These are phyloP conservation scores for barley (Hordeum vulgare) DNA, from an alignment of 176 grass and related monocot genomes.

Conservation along the genomic window DNA sequence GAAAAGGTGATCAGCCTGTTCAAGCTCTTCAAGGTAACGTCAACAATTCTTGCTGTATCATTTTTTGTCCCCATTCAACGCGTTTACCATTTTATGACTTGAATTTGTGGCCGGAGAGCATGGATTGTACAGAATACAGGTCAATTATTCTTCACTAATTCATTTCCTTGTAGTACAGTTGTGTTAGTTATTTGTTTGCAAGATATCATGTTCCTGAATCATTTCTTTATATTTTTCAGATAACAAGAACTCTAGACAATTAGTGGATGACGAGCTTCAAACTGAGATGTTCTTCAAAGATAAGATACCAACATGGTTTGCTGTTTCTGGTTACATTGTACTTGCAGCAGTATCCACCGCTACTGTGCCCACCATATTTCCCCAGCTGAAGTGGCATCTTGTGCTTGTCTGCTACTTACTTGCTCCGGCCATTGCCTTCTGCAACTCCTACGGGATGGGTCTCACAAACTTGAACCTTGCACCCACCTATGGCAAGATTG, in stretches of 20 bases:
- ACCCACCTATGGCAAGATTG: conserved; percentile 34
- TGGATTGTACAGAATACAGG: background rate
- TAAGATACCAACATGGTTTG: conserved; percentile 31
- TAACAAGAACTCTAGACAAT: background rate
- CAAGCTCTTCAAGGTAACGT: conserved; percentile 32
- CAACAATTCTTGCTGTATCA: background rate
- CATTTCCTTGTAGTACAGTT: background rate
- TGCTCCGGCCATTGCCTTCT: conserved; percentile 46
- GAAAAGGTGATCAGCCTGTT: background rate
- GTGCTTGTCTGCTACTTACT: conserved; percentile 37
- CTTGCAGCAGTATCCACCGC: conserved; percentile 26
- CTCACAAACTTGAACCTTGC: conserved; percentile 47
- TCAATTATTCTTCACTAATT: background rate
- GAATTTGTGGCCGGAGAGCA: background rate
- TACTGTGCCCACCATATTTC: conserved; percentile 37
- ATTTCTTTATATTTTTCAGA: conserved; percentile 1
- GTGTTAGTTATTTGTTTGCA: background rate
- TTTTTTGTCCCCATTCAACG: background rate
- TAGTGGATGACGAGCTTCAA: conserved; percentile 15
- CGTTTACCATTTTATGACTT: background rate
- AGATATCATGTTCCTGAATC: background rate
- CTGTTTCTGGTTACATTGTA: conserved; percentile 33
- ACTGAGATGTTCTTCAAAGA: conserved; percentile 39
- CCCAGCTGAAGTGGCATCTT: conserved; percentile 45
- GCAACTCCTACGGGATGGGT: conserved; percentile 42